Conservation (phyloP, 78 protist genomes). For the Planoprotostelium fungivorum region DNA sequence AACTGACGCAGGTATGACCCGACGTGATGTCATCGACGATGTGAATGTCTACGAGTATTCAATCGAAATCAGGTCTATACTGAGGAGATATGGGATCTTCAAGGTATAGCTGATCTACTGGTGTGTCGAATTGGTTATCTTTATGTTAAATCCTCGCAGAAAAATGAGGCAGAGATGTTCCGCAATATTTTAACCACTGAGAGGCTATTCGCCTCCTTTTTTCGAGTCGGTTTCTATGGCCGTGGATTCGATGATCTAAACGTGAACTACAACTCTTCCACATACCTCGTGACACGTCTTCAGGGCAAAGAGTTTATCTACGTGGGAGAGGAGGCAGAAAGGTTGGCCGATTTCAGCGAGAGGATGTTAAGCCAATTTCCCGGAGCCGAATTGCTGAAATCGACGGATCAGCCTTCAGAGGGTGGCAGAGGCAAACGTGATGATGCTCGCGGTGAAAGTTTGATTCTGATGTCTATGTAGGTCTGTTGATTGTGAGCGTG, state of each 20-base stretch:
- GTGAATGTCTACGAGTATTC: too few relatives aligned
- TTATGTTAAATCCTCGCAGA: neutral
- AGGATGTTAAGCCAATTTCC: constrained; percentile 65
- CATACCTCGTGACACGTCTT: neutral
- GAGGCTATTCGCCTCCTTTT: constrained; percentile 60
- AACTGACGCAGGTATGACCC: constrained; percentile 8
- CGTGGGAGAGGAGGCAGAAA: constrained; percentile 54
- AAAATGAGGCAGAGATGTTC: constrained; percentile 50
- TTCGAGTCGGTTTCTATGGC: constrained; percentile 77
- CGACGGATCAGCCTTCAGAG: constrained; percentile 32
- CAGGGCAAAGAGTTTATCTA: constrained; percentile 68
- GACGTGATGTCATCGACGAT: neutral
- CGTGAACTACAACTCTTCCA: neutral
- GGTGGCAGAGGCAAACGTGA: constrained; percentile 30
- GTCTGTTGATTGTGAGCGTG: constrained; percentile 33
- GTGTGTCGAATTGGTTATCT: too few relatives aligned
- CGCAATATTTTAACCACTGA: constrained; percentile 38
- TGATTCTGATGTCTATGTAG: too few relatives aligned
- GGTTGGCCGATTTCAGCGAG: constrained; percentile 42
- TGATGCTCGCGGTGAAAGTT: neutral
- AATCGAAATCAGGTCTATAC: neutral
- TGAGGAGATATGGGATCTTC: constrained; percentile 24
- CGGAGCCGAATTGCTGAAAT: constrained; percentile 47
- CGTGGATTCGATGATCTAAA: constrained; percentile 26
- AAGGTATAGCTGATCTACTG: constrained; percentile 20